Percentiles rank a stretch among this genome's conserved stretches.
These are phyloP conservation scores for Trametes sp. DNA, from an alignment of 1,284 basidiomycete genomes.

Conservation along the genomic window DNA sequence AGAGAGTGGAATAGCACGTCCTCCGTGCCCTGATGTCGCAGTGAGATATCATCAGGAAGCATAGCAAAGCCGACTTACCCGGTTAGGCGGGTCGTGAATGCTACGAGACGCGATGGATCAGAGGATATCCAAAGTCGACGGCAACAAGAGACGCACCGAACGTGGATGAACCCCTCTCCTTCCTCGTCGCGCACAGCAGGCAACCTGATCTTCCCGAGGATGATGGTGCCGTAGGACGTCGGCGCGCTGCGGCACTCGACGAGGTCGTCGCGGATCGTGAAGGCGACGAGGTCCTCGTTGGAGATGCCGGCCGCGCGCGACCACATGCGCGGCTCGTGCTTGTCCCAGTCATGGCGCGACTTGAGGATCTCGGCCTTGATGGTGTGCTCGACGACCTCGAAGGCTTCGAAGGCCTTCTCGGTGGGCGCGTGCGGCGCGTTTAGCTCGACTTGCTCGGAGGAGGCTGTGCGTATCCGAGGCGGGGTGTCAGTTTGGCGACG, in stretches of 20 bases:
- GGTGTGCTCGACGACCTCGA: constrained; percentile 55
- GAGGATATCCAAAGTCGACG: neutral
- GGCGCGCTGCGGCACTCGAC: constrained; percentile 57
- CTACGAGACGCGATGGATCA: constrained; percentile 35
- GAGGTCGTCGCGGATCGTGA: constrained; percentile 63
- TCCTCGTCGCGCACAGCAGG: constrained; percentile 68
- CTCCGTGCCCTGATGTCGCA: constrained; percentile 57
- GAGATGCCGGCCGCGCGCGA: constrained; percentile 59
- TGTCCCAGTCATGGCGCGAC: constrained; percentile 74
- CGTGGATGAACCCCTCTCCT: constrained; percentile 73
- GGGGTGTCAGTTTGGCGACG: neutral
- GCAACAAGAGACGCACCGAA: constrained; percentile 60
- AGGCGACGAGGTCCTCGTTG: constrained; percentile 60
- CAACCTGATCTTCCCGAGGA: constrained; percentile 79
- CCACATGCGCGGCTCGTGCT: constrained; percentile 80
- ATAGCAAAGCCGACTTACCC: constrained; percentile 46
- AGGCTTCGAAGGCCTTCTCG: constrained; percentile 68
- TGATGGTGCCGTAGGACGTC: constrained; percentile 71
- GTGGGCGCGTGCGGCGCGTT: constrained; percentile 66
- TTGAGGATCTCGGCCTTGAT: constrained; percentile 71
- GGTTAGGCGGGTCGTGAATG: constrained; percentile 79
- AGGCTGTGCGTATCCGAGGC: constrained; percentile 49
- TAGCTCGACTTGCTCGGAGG: constrained; percentile 60
- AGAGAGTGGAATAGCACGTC: constrained; percentile 77
- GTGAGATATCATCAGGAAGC: constrained; percentile 6